Evolutionary conservation across 208 protist genomes (phyloP).

Genomic region (Leishmania amazonensis): DNA sequence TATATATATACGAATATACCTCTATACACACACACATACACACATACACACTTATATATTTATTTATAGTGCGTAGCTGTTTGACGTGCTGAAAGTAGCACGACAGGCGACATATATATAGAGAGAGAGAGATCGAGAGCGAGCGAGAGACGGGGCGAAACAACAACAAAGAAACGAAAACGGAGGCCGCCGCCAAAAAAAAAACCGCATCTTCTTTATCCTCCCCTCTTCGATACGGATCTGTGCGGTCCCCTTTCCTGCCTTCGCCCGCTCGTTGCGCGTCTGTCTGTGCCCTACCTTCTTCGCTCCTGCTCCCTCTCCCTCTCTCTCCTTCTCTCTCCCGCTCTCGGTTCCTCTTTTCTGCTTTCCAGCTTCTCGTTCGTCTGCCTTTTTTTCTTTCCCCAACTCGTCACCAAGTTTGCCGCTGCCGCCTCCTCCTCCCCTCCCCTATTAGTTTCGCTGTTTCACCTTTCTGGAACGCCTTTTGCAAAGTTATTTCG

Average conservation of each 20-base stretch:
- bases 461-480: too few species aligned
- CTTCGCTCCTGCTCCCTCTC: neutral
- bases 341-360: neutral
- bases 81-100: neutral
- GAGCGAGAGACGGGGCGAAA: too few species aligned
- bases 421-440: constrained; percentile 1
- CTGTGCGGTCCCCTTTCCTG: neutral
- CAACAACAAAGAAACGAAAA: neutral
- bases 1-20: too few species aligned
- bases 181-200: too few species aligned
- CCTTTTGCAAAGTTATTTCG: too few species aligned
- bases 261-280: neutral
- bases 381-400: neutral
- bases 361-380: neutral
- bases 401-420: constrained; percentile 4
- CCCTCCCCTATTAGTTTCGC: neutral
- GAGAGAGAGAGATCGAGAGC: too few species aligned
- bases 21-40: neutral
- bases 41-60: neutral
- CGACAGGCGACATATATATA: neutral
- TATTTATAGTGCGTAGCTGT: neutral
- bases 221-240: too few species aligned
- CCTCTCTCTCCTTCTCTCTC: neutral
- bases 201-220: neutral
- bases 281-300: neutral